Percentiles rank a stretch among this genome's conserved stretches.
Conservation (phyloP, 805 yeast species). For the Candida glaebosa region DNA sequence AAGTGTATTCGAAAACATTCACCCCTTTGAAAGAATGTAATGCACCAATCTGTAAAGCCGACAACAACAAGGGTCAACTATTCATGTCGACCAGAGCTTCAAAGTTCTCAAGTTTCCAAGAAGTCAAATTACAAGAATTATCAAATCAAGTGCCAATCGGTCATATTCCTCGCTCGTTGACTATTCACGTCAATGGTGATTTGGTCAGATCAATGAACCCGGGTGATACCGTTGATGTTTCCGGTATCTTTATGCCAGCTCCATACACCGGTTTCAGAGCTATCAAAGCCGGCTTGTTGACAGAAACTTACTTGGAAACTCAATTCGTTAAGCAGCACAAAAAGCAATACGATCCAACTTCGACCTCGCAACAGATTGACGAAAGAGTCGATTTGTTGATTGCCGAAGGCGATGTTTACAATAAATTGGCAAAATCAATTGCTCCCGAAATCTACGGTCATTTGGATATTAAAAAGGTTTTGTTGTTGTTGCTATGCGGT, state of each 20-base stretch:
- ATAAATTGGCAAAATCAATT: constrained; percentile 77
- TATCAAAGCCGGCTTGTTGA: constrained; percentile 83
- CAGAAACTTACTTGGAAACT: constrained; percentile 91
- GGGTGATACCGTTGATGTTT: constrained; percentile 90
- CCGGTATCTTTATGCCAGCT: constrained; percentile 89
- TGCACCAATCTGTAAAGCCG: constrained; percentile 71
- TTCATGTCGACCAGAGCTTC: constrained; percentile 95
- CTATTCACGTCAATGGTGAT: constrained; percentile 88
- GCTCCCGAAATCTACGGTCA: constrained; percentile 99
- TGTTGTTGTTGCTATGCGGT: constrained; percentile 80
- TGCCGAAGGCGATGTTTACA: constrained; percentile 67
- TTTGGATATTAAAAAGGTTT: constrained; percentile 86
- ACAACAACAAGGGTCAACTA: constrained; percentile 82
- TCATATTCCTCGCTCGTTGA: constrained; percentile 87
- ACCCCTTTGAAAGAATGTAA: constrained; percentile 88
- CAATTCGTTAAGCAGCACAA: constrained; percentile 86
- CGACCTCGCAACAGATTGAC: constrained; percentile 54
- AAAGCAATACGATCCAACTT: constrained; percentile 71
- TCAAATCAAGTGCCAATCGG: constrained; percentile 98
- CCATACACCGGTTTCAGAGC: constrained; percentile 97
- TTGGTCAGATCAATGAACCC: constrained; percentile 84
- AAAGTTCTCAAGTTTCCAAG: constrained; percentile 92
- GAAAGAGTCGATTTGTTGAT: constrained; percentile 54
- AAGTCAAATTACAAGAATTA: constrained; percentile 89
- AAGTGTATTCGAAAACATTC: constrained; percentile 78